phyloP scores from a whole-genome alignment of 2,329 filamentous ascomycete genomes.

The Beauveria scarabaeidicola region DNA sequence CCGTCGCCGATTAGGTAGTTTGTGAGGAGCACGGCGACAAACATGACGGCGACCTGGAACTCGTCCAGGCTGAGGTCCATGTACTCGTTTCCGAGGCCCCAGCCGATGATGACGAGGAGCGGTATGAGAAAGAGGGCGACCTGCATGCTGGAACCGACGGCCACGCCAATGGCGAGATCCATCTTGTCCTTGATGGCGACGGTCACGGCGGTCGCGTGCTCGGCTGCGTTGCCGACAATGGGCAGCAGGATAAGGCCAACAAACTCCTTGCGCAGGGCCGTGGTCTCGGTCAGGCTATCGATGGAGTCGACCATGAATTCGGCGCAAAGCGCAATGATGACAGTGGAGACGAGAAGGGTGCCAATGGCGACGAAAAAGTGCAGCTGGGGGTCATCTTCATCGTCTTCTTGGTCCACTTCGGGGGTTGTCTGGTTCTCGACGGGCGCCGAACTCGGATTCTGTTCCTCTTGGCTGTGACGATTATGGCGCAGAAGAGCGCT shows the following conservation, averaged over 20 bases:
- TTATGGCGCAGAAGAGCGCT: constrained; percentile 24
- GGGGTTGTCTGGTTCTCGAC: constrained; percentile 27
- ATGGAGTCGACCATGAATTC: constrained; percentile 73
- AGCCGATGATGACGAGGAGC: constrained; percentile 67
- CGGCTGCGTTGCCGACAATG: constrained; percentile 76
- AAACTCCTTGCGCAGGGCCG: constrained; percentile 60
- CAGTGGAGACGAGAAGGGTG: constrained; percentile 64
- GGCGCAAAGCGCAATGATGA: constrained; percentile 71
- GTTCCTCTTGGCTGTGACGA: constrained; percentile 24
- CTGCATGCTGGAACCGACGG: constrained; percentile 72
- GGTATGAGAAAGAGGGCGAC: constrained; percentile 74
- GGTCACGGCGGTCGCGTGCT: constrained; percentile 73
- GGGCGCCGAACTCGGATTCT: constrained; percentile 37
- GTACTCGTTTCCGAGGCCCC: constrained; percentile 60
- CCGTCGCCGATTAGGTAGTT: constrained; percentile 83
- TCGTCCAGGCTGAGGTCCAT: constrained; percentile 83
- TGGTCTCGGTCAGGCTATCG: constrained; percentile 53
- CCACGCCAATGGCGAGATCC: constrained; percentile 74
- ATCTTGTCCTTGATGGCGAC: constrained; percentile 80
- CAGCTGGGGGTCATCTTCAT: constrained; percentile 66
- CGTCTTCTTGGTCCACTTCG: constrained; percentile 54
- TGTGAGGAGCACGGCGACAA: constrained; percentile 74
- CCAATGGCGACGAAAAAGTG: constrained; percentile 62
- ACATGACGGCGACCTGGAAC: constrained; percentile 80
- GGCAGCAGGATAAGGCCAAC: constrained; percentile 73